These are phyloP conservation scores for Pseudogymnoascus sp. DNA, from an alignment of 2,329 filamentous ascomycete genomes.

Conservation along the genomic window DNA sequence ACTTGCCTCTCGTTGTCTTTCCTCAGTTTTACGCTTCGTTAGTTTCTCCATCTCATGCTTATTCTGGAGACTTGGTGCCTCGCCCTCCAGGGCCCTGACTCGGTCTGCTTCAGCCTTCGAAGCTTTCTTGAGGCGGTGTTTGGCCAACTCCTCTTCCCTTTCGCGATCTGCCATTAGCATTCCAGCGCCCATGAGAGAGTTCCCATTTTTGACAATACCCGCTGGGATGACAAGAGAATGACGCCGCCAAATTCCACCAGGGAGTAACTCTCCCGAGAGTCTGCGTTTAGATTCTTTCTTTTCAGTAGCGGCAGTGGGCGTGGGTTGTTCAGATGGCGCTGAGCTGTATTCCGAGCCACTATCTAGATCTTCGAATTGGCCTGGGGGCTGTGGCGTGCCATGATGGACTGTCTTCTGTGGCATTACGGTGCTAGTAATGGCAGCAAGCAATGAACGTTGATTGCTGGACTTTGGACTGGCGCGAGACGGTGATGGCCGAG, in stretches of 20 bases:
- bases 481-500: not conserved
- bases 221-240: slow-evolving; percentile 3
- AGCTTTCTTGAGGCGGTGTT: not conserved
- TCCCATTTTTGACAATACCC: not conserved
- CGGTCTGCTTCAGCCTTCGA: not conserved
- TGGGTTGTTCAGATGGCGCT: not conserved
- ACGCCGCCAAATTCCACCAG: slow-evolving; percentile 1
- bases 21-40: not conserved
- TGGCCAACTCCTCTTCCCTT: not conserved
- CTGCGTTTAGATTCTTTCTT: not conserved
- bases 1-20: not conserved
- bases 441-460: not conserved
- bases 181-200: not conserved
- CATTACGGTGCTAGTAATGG: slow-evolving; percentile 1
- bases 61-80: not conserved
- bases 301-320: not conserved
- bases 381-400: not conserved
- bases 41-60: not conserved
- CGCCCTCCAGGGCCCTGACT: not conserved
- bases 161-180: not conserved
- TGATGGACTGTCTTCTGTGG: not conserved
- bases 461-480: not conserved
- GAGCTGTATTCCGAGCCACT: not conserved
- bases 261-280: not conserved
- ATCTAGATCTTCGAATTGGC: not conserved